phyloP scores from a whole-genome alignment of 345 rosid species.

The Adansonia digitata region DNA sequence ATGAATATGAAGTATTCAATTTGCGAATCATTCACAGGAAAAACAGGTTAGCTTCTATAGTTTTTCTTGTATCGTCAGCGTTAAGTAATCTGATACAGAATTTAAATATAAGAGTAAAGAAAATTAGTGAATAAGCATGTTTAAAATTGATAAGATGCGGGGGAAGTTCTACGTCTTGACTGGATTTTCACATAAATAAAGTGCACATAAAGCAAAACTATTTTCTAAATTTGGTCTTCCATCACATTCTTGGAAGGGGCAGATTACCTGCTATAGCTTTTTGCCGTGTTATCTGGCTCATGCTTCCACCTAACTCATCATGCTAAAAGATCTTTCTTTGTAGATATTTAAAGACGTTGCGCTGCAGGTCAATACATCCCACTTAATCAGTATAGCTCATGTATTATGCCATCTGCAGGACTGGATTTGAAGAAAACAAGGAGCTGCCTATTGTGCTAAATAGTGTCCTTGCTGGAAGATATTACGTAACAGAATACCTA shows the following conservation, averaged over 20 bases:
- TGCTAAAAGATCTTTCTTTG: background rate
- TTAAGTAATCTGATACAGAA: background rate
- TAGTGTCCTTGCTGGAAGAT: constrained; percentile 76
- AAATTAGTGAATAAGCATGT: background rate
- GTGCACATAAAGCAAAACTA: too few species aligned
- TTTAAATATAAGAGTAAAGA: background rate
- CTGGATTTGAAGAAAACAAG: constrained; percentile 91
- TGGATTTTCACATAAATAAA: too few species aligned
- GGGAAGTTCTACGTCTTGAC: background rate
- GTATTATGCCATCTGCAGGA: constrained; percentile 48
- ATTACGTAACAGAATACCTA: constrained; percentile 62
- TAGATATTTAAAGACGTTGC: constrained; percentile 16
- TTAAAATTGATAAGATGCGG: background rate
- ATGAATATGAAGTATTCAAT: constrained; percentile 77
- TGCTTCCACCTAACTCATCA: background rate
- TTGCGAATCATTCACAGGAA: constrained; percentile 84
- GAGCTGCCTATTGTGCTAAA: constrained; percentile 73
- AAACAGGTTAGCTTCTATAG: constrained; percentile 52
- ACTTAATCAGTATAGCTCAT: constrained; percentile 19
- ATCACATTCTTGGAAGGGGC: too few species aligned
- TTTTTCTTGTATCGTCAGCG: background rate
- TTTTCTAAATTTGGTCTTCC: too few species aligned
- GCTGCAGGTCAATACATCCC: constrained; percentile 6
- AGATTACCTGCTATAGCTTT: too few species aligned
- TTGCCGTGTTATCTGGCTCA: background rate